These are phyloP conservation scores for Obba rivulosa DNA, from an alignment of 768 basidiomycete genomes.

Conservation along the genomic window DNA sequence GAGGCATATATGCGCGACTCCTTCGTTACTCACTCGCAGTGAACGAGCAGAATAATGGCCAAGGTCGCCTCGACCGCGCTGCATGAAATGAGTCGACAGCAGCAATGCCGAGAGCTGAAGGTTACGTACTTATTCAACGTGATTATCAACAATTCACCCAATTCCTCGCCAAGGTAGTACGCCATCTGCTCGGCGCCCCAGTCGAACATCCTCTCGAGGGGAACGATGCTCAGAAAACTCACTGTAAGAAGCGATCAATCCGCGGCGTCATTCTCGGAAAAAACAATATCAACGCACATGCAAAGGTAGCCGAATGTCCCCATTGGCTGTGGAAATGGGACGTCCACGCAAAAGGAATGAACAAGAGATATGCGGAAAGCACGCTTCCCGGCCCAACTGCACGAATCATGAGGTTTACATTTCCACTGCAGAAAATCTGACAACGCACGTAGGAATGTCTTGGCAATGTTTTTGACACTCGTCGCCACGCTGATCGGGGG, in stretches of 20 bases:
- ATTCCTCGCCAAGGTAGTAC: constrained; percentile 46
- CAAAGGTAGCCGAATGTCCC: too few relatives aligned
- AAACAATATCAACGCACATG: neutral
- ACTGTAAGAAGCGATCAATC: constrained; percentile 44
- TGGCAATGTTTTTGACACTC: too few relatives aligned
- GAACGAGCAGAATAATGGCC: constrained; percentile 61
- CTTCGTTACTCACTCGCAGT: constrained; percentile 60
- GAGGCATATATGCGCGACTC: neutral
- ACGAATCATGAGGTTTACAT: too few relatives aligned
- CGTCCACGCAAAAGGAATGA: too few relatives aligned
- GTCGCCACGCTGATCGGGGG: too few relatives aligned
- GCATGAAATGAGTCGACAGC: neutral
- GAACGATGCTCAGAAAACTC: constrained; percentile 59
- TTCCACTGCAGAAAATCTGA: too few relatives aligned
- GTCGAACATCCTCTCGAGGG: constrained; percentile 62
- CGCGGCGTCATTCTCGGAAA: too few relatives aligned
- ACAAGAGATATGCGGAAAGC: too few relatives aligned
- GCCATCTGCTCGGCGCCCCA: constrained; percentile 55
- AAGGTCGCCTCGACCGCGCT: constrained; percentile 70
- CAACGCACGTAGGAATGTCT: too few relatives aligned
- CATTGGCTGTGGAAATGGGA: too few relatives aligned
- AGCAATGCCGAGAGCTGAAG: neutral
- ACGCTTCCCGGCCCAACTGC: too few relatives aligned
- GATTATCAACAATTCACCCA: constrained; percentile 64
- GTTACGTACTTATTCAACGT: constrained; percentile 57